Percentiles rank a stretch among this genome's conserved stretches.
Evolutionary conservation across 2,329 filamentous ascomycete genomes (phyloP).

Genomic region (Aureobasidium namibiae): DNA sequence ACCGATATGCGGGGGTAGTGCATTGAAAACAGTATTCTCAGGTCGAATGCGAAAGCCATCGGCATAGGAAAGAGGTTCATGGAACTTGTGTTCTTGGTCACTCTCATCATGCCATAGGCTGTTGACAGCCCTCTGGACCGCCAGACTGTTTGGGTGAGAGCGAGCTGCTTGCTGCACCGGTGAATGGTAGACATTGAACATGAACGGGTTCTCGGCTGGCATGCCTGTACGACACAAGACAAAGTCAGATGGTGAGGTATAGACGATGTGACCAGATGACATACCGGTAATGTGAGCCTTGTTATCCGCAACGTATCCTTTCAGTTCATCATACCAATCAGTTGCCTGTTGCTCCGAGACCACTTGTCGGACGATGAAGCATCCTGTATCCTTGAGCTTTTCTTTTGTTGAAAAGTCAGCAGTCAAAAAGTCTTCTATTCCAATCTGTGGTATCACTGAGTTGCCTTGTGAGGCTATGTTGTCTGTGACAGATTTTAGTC

Average conservation of each 20-base stretch:
- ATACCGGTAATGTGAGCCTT: background rate
- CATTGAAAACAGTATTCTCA: background rate
- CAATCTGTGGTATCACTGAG: background rate
- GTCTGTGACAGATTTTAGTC: conserved; percentile 19
- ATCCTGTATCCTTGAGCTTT: background rate
- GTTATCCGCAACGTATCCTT: background rate
- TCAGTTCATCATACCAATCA: background rate
- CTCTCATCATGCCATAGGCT: background rate
- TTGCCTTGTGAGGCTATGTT: background rate
- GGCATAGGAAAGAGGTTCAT: background rate
- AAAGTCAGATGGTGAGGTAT: background rate
- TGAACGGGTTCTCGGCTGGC: background rate
- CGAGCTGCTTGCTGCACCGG: background rate
- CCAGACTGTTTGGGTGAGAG: conserved; percentile 2
- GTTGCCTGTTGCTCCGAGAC: background rate
- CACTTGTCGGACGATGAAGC: background rate
- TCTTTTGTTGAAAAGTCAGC: background rate
- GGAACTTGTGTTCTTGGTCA: background rate
- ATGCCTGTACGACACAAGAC: background rate
- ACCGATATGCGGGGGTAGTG: background rate
- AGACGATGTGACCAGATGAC: background rate
- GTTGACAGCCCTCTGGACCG: background rate
- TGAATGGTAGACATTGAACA: conserved; percentile 1
- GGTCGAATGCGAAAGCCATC: conserved; percentile 7
- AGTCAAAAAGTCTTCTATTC: background rate